Base-by-base conservation (phyloP, 805 yeast genomes). In the Myxozyma kluyveri region DNA sequence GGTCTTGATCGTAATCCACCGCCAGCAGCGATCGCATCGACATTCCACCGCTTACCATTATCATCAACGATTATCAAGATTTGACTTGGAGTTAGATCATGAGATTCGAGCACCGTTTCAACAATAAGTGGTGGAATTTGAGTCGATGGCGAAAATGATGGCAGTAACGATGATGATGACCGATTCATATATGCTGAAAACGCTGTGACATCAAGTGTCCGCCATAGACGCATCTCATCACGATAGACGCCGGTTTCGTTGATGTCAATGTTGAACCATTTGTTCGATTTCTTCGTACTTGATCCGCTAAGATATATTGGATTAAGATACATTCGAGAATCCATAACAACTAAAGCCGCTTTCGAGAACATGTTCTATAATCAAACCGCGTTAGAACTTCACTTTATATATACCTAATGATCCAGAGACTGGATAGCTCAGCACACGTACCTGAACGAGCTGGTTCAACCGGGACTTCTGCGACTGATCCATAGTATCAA, bases 51-150 rank as follows among this genome's bases (percentile, higher is more conserved):
- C 56, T 74, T 73, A 22, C 75, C 78, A 5, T 75, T 74, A 2
- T 74, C 75, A 60, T 84, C 90, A 26, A 72, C 72, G 36, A 86
- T 66, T 31, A 81, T 76, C 27, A 86, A 73, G 19, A 81, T 73
- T 56, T 84, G 87, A 38, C 79, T 77, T 1, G 81, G 67, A 4
- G 77, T 69, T 43, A 86, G 66, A 21, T 72, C 75, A 21, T 86
- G 70, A 49, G 87, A 72, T 64, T 88, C 95, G 50, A 88, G 72
- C 60, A 77, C 86, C 0, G 93, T 83, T 66, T 93, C 99, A 23
- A 93, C 76, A 14, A 93, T 86, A 67, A 93, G 74, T 1, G 97
- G 96, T n/a, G 57, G 57, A 1, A 95, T 88, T 14, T 83, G 67
- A 14, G 12, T 29, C 14, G 33, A 9, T 9, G 33, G 33, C 14